These are phyloP conservation scores for Sporisorium exsertum DNA, from an alignment of 1,284 basidiomycete species.

Conservation along the genomic window DNA sequence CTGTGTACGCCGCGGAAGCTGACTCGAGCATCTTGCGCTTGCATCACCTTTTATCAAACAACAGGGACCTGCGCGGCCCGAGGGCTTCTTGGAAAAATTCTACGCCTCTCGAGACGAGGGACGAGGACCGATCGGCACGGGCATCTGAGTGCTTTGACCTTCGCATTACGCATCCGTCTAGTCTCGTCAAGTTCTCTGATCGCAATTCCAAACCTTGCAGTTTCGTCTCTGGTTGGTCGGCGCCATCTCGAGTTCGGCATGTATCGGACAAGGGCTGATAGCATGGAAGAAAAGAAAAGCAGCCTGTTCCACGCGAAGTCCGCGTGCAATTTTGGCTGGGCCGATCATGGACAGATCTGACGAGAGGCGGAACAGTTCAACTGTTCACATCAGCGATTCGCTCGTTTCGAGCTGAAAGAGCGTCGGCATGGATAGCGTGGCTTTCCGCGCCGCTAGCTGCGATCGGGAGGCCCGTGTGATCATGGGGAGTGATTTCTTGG, in stretches of 20 bases:
- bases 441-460: not conserved
- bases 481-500: not conserved
- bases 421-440: not conserved
- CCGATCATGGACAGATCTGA: not conserved
- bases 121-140: slow-evolving; percentile 53
- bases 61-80: slow-evolving; percentile 69
- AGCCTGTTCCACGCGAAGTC: not conserved
- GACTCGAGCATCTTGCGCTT: slow-evolving; percentile 11
- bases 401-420: not conserved
- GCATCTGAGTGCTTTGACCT: slow-evolving; percentile 30
- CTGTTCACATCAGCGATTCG: not conserved
- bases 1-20: slow-evolving; percentile 7
- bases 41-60: not conserved
- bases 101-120: slow-evolving; percentile 73
- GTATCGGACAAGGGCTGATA: not conserved
- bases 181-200: slow-evolving; percentile 7
- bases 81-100: slow-evolving; percentile 85
- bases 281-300: not conserved
- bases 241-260: not conserved
- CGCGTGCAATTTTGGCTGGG: not conserved
- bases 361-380: not conserved
- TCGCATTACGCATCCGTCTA: not conserved
- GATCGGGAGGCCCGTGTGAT: not conserved
- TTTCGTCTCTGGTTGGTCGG: not conserved
- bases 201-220: slow-evolving; percentile 24